A percentile compares a stretch with the other conserved stretches of the same genome.
Evolutionary conservation across 2,329 filamentous ascomycete genomes (phyloP).

Genomic region (Metarhizium robertsii): DNA sequence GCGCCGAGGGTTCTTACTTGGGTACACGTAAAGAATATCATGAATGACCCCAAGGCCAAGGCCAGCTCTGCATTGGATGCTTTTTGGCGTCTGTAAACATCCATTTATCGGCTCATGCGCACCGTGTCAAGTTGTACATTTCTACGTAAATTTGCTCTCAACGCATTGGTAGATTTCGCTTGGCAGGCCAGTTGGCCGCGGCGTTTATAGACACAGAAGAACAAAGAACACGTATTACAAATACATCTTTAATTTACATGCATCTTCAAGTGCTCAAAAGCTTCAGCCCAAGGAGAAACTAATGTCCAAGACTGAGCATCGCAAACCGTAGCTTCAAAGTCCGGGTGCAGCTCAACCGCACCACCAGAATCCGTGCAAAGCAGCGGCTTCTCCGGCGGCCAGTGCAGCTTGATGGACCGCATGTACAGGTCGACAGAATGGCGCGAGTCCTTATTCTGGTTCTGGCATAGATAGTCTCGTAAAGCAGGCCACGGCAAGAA

Average conservation of each 20-base stretch:
- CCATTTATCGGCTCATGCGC: too few relatives aligned
- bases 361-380: constrained; percentile 7
- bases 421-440: constrained; percentile 16
- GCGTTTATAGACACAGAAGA: neutral
- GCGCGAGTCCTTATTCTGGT: constrained; percentile 10
- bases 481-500: constrained; percentile 17
- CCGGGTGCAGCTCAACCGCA: constrained; percentile 12
- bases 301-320: constrained; percentile 16
- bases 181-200: too few relatives aligned
- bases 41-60: too few relatives aligned
- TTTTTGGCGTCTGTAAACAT: too few relatives aligned
- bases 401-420: constrained; percentile 11
- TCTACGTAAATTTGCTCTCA: too few relatives aligned
- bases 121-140: too few relatives aligned
- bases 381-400: constrained; percentile 12
- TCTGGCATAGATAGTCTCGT: constrained; percentile 13
- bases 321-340: constrained; percentile 13
- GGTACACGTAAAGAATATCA: too few relatives aligned
- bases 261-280: constrained; percentile 5
- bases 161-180: too few relatives aligned
- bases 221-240: neutral
- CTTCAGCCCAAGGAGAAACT: constrained; percentile 13
- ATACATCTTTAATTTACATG: neutral
- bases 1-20: too few relatives aligned
- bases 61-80: too few relatives aligned